Base-by-base conservation (phyloP, 345 rosid species). In the Eucalyptus rudis region DNA sequence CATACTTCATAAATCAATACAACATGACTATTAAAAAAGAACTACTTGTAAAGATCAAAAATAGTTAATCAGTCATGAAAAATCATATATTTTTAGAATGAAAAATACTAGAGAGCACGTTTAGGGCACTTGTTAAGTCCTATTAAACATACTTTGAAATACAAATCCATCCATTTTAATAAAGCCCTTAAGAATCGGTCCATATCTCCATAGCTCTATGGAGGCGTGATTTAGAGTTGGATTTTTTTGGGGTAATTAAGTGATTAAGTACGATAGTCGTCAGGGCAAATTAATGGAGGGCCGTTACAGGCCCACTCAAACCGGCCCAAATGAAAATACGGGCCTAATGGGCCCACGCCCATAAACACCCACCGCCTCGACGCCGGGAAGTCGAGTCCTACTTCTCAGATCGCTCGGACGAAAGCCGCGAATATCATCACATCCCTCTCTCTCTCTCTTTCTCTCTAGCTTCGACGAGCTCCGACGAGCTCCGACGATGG, bases 401-500 rank as follows among this genome's bases (percentile, higher is more conserved):
- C 29, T 40, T 40, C 13, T 11, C 84, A 20, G 84, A 76, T 40
- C 22, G 15, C 47, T 71, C 81, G 5, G 7, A 36, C 25, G 84
- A 36, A n/a, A 64, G 10, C 20, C 20, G 40, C 76, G 76, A 64
- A 2, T 12, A 13, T 29, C 31, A 4, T 12, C 66, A 3, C 15
- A 2, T 12, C 15, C 5, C 66, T 27, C 56, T 19, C 76, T n/a
- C 76, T 27, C 68, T 64, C 71, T 29, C 36, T 62, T 36, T 13
- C 64, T 10, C 13, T 62, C 31, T 62, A 3, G 40, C 76, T 64
- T 7, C 20, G 4, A 64, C 6, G 36, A 49, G 52, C 52, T 49
- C 2, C 51, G 6, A 49, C 17, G 51, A 40, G 40, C 49, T 13
- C 40, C 85, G 56, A 89, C 43, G 15, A 95, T 95, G 98, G 96